Conservation (phyloP, 345 rosid species). For the Cardamine chenopodiifolia region DNA sequence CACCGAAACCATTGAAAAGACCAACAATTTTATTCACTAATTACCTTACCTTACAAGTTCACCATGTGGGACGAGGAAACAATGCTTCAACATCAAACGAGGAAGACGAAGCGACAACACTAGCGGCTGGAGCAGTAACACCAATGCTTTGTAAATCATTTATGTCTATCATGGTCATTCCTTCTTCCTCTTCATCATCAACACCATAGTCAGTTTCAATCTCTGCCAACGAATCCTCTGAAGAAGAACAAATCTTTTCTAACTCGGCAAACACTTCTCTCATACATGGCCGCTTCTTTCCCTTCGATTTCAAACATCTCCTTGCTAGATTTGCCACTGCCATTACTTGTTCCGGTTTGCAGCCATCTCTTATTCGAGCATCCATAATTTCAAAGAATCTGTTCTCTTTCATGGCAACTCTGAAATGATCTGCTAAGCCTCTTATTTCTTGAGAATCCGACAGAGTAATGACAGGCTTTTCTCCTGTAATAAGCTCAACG, state of each 20-base stretch:
- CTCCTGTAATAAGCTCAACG: not conserved
- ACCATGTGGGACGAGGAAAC: too few species aligned
- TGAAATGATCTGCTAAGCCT: not conserved
- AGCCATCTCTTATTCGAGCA: not conserved
- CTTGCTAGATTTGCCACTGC: not conserved
- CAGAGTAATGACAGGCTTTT: not conserved
- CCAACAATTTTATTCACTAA: too few species aligned
- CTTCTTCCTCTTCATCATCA: constrained; percentile 17
- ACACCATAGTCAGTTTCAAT: not conserved
- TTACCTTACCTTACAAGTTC: too few species aligned
- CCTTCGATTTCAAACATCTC: constrained; percentile 50
- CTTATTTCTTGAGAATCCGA: not conserved
- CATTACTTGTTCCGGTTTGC: not conserved
- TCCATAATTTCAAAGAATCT: not conserved
- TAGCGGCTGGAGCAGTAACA: too few species aligned
- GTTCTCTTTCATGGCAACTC: not conserved
- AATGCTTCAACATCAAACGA: too few species aligned
- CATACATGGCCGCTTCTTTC: constrained; percentile 56
- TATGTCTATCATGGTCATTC: not conserved
- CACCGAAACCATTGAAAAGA: too few species aligned
- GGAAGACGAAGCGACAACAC: too few species aligned
- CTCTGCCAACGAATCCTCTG: not conserved
- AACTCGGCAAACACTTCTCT: constrained; percentile 54
- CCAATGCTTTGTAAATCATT: too few species aligned
- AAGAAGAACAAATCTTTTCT: constrained; percentile 22